Percentiles rank a stretch among this genome's conserved stretches.
phyloP scores from a whole-genome alignment of 2,329 filamentous ascomycete genomes.

The Chaetothyriales sp. region DNA sequence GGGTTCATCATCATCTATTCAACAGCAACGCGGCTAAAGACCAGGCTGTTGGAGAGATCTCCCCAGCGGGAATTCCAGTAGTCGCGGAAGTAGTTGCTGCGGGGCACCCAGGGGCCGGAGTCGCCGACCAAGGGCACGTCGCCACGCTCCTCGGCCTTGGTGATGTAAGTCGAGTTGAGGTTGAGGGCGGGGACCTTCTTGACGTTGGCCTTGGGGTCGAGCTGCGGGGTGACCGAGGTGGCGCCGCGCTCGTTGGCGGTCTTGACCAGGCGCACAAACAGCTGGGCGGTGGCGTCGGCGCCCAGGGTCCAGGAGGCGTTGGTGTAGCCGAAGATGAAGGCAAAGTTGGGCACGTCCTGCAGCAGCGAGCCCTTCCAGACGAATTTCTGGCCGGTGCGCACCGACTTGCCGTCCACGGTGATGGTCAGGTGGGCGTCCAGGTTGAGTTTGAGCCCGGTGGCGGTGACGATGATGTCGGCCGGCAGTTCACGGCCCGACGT shows the following conservation, averaged over 20 bases:
- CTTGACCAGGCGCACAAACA: constrained; percentile 25
- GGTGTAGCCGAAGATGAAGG: constrained; percentile 29
- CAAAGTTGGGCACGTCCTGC: constrained; percentile 30
- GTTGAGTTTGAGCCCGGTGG: constrained; percentile 29
- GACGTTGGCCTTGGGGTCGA: constrained; percentile 4
- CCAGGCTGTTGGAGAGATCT: constrained; percentile 9
- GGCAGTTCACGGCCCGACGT: constrained; percentile 26
- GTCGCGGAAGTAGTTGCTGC: constrained; percentile 26
- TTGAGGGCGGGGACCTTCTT: constrained; percentile 20
- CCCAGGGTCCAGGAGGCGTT: constrained; percentile 33
- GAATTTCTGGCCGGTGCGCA: constrained; percentile 23
- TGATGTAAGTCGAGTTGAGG: constrained; percentile 28
- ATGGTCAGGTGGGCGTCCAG: constrained; percentile 25
- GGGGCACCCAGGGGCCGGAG: constrained; percentile 26
- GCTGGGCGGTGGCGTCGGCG: constrained; percentile 28
- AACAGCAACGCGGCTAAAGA: constrained; percentile 8
- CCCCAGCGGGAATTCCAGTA: constrained; percentile 26
- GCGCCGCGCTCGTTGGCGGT: constrained; percentile 8
- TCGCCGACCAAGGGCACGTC: constrained; percentile 25
- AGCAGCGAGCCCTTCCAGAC: constrained; percentile 31
- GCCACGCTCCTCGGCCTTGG: constrained; percentile 18
- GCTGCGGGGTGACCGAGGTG: constrained; percentile 8
- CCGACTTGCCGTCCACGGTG: constrained; percentile 23
- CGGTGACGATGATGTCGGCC: constrained; percentile 31
- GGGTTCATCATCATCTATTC: too few relatives aligned